Evolutionary conservation across 2,329 filamentous ascomycete genomes (phyloP), one percentile per base, ranked within the genome.

Genomic region (Penicillium sclerotiorum): DNA sequence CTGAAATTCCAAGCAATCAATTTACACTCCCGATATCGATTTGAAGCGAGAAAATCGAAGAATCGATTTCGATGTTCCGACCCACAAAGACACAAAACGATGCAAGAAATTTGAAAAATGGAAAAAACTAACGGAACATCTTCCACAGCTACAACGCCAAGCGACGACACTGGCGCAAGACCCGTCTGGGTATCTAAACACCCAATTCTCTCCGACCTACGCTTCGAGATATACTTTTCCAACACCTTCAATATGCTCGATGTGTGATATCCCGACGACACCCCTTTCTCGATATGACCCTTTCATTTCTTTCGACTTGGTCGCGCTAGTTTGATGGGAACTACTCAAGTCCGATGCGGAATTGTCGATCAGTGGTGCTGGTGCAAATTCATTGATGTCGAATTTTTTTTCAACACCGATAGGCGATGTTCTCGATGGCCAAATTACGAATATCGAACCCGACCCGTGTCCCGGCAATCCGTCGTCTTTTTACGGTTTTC

Each of bases 81-180:
- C 22, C n/a, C n/a, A 36, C n/a, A 36, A 17, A 17, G 15, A 36
- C 11, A 8, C 12, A 20, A 18, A 17, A 36, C n/a, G 33, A 36
- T 8, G 13, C 36, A 27, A 46, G 32, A 18, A 15, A 25, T 21
- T 18, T 32, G 33, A 25, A 38, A 17, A 36, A 46, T 25, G n/a
- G n/a, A n/a, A 46, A 40, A 33, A 13, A 45, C 41, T 51, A 40
- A 53, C 43, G 37, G 20, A 13, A 21, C 18, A 7, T 28, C 15
- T 38, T 17, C 27, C 13, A 68, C 76, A 99, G 94, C 83, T 99
- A 99, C 88, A 99, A 99, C 84, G 92, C 94, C 73, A 99, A 99
- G 90, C 85, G 94, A 80, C 89, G 94, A 82, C 94, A 99, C 79
- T 99, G 94, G 94, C 90, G 94, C 84, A 99, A 99, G 93, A 97